Evolutionary conservation across 2,329 filamentous ascomycete species (phyloP), one percentile per base, ranked within the genome.

Genomic region (Monosporascus sp.): DNA sequence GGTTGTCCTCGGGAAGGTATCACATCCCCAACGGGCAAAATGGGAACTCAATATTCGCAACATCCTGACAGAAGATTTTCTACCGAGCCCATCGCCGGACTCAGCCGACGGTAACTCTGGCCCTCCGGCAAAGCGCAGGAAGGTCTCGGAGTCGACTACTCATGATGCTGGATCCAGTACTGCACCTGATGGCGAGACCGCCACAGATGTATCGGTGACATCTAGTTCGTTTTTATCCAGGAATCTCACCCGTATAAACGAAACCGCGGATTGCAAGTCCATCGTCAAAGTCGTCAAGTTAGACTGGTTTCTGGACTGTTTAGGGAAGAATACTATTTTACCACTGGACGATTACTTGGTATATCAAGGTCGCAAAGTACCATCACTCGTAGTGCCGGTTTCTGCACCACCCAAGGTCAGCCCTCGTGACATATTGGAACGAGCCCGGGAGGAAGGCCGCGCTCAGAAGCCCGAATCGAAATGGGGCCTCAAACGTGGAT

Each of bases 21-120:
- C 77, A 1, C 86, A 82, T 52, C 85, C 82, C 58, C 80, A 83
- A 62, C 80, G 93, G 18, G 90, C 90, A 1, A 77, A 81, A 47
- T 85, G 95, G 61, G 93, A 97, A 70, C 74, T 97, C 56, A 79
- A 89, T 50, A 79, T 82, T 7, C 79, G 82, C 46, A 85, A 83
- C 15, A 61, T 96, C 2, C 67, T 71, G 41, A 83, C 84, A 0
- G 75, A 81, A 51, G 81, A 84, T 53, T 60, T 75, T 3, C 38
- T 47, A 17, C 37, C 38, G 36, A 59, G 31, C n/a, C 9, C 36
- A 18, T 20, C 41, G 2, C 41, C 49, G 35, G 51, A 8, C n/a
- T 43, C 44, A 24, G 43, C 55, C 7, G 20, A 48, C 2, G n/a
- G 31, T 9, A 20, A 41, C 45, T 41, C 56, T n/a, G 62, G 62